A percentile compares a stretch with the other conserved stretches of the same genome.
Evolutionary conservation across 768 basidiomycete species (phyloP).

Genomic region (Tricholoma hemisulphureum): DNA sequence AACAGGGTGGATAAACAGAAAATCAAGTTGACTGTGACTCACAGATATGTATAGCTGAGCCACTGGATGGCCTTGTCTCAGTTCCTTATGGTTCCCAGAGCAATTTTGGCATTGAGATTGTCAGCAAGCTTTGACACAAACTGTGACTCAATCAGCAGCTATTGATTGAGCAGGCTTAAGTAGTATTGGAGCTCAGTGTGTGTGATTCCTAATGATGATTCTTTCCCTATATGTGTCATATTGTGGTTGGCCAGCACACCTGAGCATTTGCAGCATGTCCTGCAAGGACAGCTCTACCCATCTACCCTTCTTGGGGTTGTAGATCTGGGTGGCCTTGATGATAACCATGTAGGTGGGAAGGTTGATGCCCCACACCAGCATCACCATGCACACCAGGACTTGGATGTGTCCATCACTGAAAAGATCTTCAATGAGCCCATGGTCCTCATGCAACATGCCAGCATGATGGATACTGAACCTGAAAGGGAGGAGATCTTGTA

Average conservation of each 20-base stretch:
- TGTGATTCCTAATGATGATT: slow-evolving; percentile 97
- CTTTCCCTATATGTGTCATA: slow-evolving; percentile 97
- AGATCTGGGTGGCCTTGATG: slow-evolving; percentile 99
- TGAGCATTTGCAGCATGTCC: no score
- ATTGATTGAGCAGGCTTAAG: no score
- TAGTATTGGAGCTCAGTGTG: slow-evolving; percentile 97
- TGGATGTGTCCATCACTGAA: slow-evolving; percentile 91
- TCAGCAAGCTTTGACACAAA: slow-evolving; percentile 90
- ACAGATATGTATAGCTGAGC: slow-evolving; percentile 94
- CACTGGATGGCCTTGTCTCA: slow-evolving; percentile 96
- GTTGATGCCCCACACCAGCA: slow-evolving; percentile 99
- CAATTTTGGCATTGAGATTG: slow-evolving; percentile 96
- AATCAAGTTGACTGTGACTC: slow-evolving; percentile 35
- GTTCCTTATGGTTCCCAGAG: slow-evolving; percentile 90
- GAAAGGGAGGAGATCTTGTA: slow-evolving; percentile 90
- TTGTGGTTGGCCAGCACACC: slow-evolving; percentile 94
- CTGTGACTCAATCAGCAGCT: slow-evolving; percentile 97
- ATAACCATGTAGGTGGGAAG: slow-evolving; percentile 96
- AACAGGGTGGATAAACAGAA: slow-evolving; percentile 6
- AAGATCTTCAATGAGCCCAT: slow-evolving; percentile 88
- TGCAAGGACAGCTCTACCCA: slow-evolving; percentile 96
- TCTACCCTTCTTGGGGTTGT: slow-evolving; percentile 96
- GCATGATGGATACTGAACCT: slow-evolving; percentile 98
- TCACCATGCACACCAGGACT: slow-evolving; percentile 94
- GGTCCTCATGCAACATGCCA: slow-evolving; percentile 90